Conservation (phyloP, 371 early-diverging fungal genomes). For the Parasitella parasitica region DNA sequence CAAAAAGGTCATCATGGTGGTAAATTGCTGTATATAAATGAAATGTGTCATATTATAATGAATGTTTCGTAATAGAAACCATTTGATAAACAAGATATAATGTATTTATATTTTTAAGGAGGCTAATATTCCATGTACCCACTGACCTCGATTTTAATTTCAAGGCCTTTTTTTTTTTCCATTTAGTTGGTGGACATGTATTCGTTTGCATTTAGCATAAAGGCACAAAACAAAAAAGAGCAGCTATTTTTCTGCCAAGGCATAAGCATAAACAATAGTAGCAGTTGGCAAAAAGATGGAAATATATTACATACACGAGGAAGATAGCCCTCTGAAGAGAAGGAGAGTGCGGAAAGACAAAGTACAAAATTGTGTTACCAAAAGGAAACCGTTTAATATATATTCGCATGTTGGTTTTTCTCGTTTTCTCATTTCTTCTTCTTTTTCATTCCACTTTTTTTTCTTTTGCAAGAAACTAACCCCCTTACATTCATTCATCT, state of each 20-base stretch:
- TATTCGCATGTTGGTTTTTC: neutral
- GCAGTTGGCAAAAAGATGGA: neutral
- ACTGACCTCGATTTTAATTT: neutral
- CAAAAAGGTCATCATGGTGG: too few relatives aligned
- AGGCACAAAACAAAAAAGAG: neutral
- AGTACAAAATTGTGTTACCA: neutral
- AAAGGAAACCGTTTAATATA: neutral
- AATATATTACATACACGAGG: neutral
- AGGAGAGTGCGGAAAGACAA: neutral
- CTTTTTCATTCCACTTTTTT: neutral
- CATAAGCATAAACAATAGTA: neutral
- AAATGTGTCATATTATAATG: neutral
- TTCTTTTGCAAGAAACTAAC: neutral
- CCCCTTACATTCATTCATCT: neutral
- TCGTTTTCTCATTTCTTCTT: neutral
- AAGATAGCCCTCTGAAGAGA: neutral
- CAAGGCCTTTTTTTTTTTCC: neutral
- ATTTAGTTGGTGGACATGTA: too few relatives aligned
- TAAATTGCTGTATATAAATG: too few relatives aligned
- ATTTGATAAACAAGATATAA: too few relatives aligned
- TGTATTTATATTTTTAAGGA: neutral
- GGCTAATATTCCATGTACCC: neutral
- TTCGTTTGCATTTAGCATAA: neutral
- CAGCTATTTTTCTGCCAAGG: neutral
- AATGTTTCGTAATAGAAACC: neutral